These are phyloP conservation scores for Arachis monticola DNA, from an alignment of 331 rosid species.

Conservation along the genomic window DNA sequence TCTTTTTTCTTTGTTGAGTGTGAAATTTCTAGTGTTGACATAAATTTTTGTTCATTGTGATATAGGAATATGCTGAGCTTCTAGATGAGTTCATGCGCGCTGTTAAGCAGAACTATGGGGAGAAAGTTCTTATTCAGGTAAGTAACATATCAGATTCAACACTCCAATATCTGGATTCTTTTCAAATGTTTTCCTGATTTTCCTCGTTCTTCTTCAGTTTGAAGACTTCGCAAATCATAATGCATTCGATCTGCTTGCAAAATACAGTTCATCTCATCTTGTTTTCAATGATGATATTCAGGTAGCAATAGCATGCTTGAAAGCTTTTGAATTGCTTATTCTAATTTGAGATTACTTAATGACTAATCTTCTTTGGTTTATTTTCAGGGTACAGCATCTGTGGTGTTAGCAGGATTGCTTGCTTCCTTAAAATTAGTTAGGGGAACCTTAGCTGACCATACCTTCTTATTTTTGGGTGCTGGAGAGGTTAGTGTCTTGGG, in stretches of 20 bases:
- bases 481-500: slow-evolving; percentile 77
- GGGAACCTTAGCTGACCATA: slow-evolving; percentile 81
- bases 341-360: background rate
- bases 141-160: slow-evolving; percentile 48
- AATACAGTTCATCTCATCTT: slow-evolving; percentile 75
- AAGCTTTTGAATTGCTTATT: slow-evolving; percentile 26
- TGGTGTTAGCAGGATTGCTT: slow-evolving; percentile 87
- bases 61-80: slow-evolving; percentile 88
- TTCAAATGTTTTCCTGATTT: slow-evolving; percentile 28
- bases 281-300: slow-evolving; percentile 98
- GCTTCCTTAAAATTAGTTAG: slow-evolving; percentile 87
- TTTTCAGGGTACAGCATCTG: slow-evolving; percentile 92
- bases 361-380: slow-evolving; percentile 36
- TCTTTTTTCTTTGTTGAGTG: slow-evolving; percentile 7
- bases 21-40: slow-evolving; percentile 27
- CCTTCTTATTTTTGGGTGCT: slow-evolving; percentile 93
- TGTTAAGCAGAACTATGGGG: slow-evolving; percentile 94
- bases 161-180: background rate
- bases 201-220: slow-evolving; percentile 59
- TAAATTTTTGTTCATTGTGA: slow-evolving; percentile 35
- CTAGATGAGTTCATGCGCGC: slow-evolving; percentile 92
- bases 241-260: slow-evolving; percentile 85
- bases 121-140: slow-evolving; percentile 91
- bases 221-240: slow-evolving; percentile 98
- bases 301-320: slow-evolving; percentile 53